A percentile compares a stretch with the other conserved stretches of the same genome.
Conservation (phyloP, 208 protist genomes). For the Novymonas esmeraldas region DNA sequence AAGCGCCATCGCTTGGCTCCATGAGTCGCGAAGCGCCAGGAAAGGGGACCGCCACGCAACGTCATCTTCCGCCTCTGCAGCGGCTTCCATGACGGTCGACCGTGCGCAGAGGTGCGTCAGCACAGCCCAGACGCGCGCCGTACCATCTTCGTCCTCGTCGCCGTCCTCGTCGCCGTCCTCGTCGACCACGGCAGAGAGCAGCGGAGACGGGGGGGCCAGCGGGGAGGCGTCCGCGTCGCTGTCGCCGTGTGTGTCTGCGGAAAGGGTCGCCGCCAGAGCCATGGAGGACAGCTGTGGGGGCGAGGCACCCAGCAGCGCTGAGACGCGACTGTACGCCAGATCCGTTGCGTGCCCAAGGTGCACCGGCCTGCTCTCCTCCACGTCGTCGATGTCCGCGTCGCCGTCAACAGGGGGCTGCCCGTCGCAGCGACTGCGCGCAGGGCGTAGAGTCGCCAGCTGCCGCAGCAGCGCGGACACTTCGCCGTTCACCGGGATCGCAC, state of each 20-base stretch:
- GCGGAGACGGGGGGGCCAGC: no score
- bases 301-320: slow-evolving; percentile 1
- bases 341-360: not conserved
- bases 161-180: no score
- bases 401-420: no score
- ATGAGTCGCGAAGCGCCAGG: not conserved
- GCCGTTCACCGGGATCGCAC: slow-evolving; percentile 4
- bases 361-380: not conserved
- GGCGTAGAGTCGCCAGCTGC: not conserved
- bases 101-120: slow-evolving; percentile 6
- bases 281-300: not conserved
- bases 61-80: not conserved
- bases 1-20: not conserved
- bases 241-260: not conserved
- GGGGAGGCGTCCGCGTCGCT: no score
- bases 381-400: not conserved
- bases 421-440: not conserved
- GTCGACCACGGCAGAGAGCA: no score
- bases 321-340: slow-evolving; percentile 3
- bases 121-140: not conserved
- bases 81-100: not conserved
- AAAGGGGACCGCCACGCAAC: not conserved
- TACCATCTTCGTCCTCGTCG: not conserved
- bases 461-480: slow-evolving; percentile 2
- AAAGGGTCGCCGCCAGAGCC: not conserved